phyloP scores from a whole-genome alignment of 257 asterid genomes.

The Gardenia jasminoides region DNA sequence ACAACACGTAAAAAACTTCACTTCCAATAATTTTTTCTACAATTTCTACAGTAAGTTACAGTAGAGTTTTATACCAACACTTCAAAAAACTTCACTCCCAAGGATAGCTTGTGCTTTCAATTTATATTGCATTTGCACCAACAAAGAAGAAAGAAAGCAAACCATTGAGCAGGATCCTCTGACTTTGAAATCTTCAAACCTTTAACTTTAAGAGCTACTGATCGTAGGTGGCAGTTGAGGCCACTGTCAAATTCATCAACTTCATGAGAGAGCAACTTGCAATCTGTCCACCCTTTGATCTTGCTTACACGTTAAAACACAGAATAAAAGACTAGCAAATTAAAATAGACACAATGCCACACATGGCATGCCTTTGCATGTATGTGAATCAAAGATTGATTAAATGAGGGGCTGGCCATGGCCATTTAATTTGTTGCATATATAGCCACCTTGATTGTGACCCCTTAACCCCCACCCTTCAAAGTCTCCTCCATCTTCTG shows the following conservation, averaged over 20 bases:
- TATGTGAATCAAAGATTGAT: neutral
- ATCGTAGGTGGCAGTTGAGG: neutral
- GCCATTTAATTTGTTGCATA: neutral
- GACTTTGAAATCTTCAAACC: constrained; percentile 1
- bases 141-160: neutral
- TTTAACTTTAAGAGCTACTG: neutral
- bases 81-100: too few species aligned
- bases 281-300: neutral
- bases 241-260: neutral
- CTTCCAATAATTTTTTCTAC: too few species aligned
- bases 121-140: neutral
- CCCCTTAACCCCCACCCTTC: constrained; percentile 7
- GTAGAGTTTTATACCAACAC: too few species aligned
- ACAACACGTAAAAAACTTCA: too few species aligned
- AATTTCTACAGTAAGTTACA: too few species aligned
- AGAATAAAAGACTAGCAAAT: neutral
- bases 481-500: neutral
- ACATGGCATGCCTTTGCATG: neutral
- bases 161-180: neutral
- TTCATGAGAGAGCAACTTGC: neutral
- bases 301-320: constrained; percentile 4
- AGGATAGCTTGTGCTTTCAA: neutral
- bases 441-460: constrained; percentile 1
- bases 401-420: neutral
- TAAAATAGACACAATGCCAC: neutral